These are phyloP conservation scores for Hyphodiscus hymeniophilus DNA, from an alignment of 495 filamentous ascomycete genomes.

Conservation along the genomic window DNA sequence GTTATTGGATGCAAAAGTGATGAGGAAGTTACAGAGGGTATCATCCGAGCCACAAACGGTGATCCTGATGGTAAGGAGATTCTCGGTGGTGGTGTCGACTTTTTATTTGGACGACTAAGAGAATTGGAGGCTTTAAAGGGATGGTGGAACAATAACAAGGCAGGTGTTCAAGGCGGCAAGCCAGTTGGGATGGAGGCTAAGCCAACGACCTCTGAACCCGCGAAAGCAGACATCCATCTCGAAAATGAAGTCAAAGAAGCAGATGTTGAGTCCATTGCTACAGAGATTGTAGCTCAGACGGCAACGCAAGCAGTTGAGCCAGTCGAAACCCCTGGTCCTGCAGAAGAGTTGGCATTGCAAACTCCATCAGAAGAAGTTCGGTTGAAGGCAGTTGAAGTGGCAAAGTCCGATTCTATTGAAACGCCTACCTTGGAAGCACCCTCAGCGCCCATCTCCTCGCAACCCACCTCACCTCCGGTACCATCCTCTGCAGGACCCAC, in stretches of 20 bases:
- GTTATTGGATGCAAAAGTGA: conserved; percentile 69
- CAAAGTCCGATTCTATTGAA: background rate
- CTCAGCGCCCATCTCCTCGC: background rate
- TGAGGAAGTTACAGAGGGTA: conserved; percentile 60
- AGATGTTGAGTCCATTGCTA: too few species aligned
- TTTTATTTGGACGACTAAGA: conserved; percentile 81
- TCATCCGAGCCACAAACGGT: conserved; percentile 61
- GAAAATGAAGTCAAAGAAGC: background rate
- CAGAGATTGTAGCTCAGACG: background rate
- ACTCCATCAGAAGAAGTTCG: too few species aligned
- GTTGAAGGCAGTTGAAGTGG: background rate
- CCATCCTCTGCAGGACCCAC: conserved; percentile 1
- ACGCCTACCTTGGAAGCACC: background rate
- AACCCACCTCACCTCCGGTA: background rate
- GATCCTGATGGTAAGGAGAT: conserved; percentile 54
- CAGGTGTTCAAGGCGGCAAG: conserved; percentile 14
- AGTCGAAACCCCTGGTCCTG: background rate
- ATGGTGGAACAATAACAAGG: conserved; percentile 63
- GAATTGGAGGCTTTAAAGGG: conserved; percentile 74
- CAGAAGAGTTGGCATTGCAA: background rate
- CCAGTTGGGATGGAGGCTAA: background rate
- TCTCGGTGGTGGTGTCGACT: conserved; percentile 67
- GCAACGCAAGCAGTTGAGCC: background rate
- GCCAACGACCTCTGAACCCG: background rate
- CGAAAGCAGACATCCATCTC: background rate